Conservation (phyloP, 2,329 filamentous ascomycete genomes). For the Paecilomyces fulvus region DNA sequence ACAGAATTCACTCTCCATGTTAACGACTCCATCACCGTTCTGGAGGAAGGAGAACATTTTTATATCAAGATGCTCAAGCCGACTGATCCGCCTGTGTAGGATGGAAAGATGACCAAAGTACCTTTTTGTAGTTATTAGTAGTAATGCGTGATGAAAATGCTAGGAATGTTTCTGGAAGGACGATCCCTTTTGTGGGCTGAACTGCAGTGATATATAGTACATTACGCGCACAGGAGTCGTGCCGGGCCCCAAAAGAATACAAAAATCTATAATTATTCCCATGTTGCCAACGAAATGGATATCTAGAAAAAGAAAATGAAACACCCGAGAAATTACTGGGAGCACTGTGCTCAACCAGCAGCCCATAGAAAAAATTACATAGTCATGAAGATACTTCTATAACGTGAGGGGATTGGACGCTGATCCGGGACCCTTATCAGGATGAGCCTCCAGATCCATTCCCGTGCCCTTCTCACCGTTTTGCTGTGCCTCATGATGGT, state of each 20-base stretch:
- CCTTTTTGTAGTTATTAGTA: too few relatives aligned
- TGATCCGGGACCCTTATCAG: neutral
- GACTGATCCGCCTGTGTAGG: slow-evolving; percentile 12
- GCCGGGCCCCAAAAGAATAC: neutral
- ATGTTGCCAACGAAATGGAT: neutral
- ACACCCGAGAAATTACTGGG: neutral
- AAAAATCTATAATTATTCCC: neutral
- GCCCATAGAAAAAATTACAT: neutral
- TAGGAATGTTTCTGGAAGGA: neutral
- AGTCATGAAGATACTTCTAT: neutral
- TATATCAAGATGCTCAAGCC: slow-evolving; percentile 35
- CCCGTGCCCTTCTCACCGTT: neutral
- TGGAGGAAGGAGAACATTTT: slow-evolving; percentile 35
- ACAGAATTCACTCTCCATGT: slow-evolving; percentile 28
- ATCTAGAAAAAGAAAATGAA: neutral
- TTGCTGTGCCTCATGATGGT: neutral
- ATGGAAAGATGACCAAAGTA: neutral
- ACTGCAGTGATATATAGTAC: neutral
- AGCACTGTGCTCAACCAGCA: neutral
- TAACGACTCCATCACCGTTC: slow-evolving; percentile 31
- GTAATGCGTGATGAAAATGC: too few relatives aligned
- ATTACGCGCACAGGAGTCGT: too few relatives aligned
- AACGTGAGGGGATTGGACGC: neutral
- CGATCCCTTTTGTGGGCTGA: neutral
- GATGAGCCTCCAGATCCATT: neutral